These are phyloP conservation scores for Ramaria sp. DNA, from an alignment of 768 basidiomycete species.

Conservation along the genomic window DNA sequence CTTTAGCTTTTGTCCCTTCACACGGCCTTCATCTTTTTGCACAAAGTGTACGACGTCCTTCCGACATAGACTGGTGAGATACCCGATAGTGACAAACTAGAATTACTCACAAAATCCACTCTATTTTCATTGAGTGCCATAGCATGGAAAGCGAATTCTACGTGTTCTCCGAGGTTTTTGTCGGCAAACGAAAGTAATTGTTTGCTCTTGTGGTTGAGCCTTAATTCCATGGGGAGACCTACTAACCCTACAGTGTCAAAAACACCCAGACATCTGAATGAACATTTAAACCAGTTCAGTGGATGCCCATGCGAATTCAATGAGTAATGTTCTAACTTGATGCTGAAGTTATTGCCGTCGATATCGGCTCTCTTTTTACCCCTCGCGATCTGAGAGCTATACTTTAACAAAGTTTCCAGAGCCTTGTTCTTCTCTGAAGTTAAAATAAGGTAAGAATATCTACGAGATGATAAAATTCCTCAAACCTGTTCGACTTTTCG, in stretches of 20 bases:
- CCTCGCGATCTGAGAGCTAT: slow-evolving; percentile 20
- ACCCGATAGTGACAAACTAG: neutral
- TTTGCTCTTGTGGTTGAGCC: slow-evolving; percentile 30
- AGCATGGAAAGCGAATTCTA: slow-evolving; percentile 58
- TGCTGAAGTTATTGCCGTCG: slow-evolving; percentile 38
- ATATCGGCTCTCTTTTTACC: slow-evolving; percentile 43
- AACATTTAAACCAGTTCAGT: slow-evolving; percentile 1
- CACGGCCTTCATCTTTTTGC: slow-evolving; percentile 40
- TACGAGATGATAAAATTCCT: neutral
- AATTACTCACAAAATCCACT: slow-evolving; percentile 49
- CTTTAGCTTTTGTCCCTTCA: slow-evolving; percentile 47
- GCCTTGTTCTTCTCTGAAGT: neutral
- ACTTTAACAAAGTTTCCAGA: too few species aligned
- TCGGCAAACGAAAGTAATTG: slow-evolving; percentile 55
- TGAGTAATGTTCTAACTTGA: slow-evolving; percentile 35
- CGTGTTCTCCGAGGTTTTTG: slow-evolving; percentile 47
- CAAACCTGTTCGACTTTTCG: slow-evolving; percentile 34
- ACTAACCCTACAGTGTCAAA: slow-evolving; percentile 69
- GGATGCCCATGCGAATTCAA: neutral
- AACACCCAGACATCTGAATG: slow-evolving; percentile 53
- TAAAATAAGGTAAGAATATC: neutral
- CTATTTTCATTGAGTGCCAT: slow-evolving; percentile 59
- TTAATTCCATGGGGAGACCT: slow-evolving; percentile 58
- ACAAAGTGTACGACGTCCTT: slow-evolving; percentile 40
- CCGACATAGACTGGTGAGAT: neutral